A percentile compares a stretch with the other conserved stretches of the same genome.
These are phyloP conservation scores for Pythium oligandrum DNA, from an alignment of 352 stramenopile genomes.

Conservation along the genomic window DNA sequence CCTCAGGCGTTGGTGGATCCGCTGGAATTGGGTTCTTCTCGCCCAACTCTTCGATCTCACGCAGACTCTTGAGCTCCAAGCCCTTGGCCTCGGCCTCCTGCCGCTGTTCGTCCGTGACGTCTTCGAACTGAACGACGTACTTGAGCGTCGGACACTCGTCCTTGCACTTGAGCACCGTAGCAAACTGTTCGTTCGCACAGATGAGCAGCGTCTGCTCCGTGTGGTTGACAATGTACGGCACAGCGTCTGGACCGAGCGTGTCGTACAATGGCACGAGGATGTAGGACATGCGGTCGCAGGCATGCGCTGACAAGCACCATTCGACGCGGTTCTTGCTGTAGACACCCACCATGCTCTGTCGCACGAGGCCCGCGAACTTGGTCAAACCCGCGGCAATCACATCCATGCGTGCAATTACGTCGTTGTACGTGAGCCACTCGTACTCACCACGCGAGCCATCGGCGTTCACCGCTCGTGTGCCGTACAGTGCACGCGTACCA, in stretches of 20 bases:
- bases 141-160: conserved; percentile 27
- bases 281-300: conserved; percentile 44
- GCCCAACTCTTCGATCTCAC: conserved; percentile 23
- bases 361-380: conserved; percentile 11
- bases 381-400: conserved; percentile 16
- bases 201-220: conserved; percentile 42
- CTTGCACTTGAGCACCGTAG: conserved; percentile 30
- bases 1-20: conserved; percentile 31
- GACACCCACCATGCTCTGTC: conserved; percentile 37
- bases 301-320: conserved; percentile 35
- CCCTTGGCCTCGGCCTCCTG: conserved; percentile 14
- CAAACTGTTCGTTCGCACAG: conserved; percentile 34
- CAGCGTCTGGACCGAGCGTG: conserved; percentile 40
- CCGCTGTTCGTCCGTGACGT: conserved; percentile 22
- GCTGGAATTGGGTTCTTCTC: conserved; percentile 19
- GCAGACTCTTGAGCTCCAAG: conserved; percentile 27
- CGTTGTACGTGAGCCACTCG: conserved; percentile 36
- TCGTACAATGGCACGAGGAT: conserved; percentile 55
- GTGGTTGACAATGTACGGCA: conserved; percentile 54
- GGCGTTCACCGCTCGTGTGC: conserved; percentile 26
- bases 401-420: conserved; percentile 26
- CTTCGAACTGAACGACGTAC: conserved; percentile 33
- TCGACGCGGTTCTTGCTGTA: conserved; percentile 52
- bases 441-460: conserved; percentile 22
- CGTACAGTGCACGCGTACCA: conserved; percentile 22